Base-by-base conservation (phyloP, 2,329 filamentous ascomycete genomes). In the Sporothrix brasiliensis region DNA sequence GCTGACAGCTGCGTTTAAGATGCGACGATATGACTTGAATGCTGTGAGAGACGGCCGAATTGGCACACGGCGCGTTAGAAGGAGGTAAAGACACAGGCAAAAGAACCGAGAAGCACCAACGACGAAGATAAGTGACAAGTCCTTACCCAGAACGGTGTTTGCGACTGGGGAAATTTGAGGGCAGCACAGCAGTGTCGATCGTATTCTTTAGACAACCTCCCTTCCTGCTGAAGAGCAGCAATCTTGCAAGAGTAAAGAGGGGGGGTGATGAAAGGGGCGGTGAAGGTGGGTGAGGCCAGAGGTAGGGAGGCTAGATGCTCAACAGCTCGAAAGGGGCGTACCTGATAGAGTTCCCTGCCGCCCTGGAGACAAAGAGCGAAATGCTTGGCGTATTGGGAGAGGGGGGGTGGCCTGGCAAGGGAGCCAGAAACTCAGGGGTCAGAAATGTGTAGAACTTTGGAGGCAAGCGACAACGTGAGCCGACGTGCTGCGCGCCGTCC, bases 401-500 rank as follows among this genome's bases (percentile, higher is more conserved):
- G 24, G 44, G 39, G 27, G 39, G 21, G 30, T 30, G 34, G 16
- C 16, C 34, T 19, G 27, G 27, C 27, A 0, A 30, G 34, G 4
- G 63, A 41, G n/a, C 27, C 63, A 66, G 11, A 24, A 52, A 24
- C 24, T 39, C 27, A 66, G 63, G 61, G 39, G 61, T 24, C 27
- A 65, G 44, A 50, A 65, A 65, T 39, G 19, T 34, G 30, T 7
- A 34, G 30, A 34, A 34, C 6, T n/a, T 58, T 58, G 4, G 61
- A 49, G 50, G 24, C 14, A 7, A 21, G 44, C 24, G 39, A 63
- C 39, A 44, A 63, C 19, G 47, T 63, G 58, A 39, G 58, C 39
- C 58, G 58, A 63, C 47, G 39, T 27, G n/a, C 39, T 39, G 58
- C 58, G 58, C 39, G 58, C 58, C 58, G 44, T 47, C 58, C 39